phyloP scores from a whole-genome alignment of 352 stramenopile species.

The Halophytophthora polymorphica region DNA sequence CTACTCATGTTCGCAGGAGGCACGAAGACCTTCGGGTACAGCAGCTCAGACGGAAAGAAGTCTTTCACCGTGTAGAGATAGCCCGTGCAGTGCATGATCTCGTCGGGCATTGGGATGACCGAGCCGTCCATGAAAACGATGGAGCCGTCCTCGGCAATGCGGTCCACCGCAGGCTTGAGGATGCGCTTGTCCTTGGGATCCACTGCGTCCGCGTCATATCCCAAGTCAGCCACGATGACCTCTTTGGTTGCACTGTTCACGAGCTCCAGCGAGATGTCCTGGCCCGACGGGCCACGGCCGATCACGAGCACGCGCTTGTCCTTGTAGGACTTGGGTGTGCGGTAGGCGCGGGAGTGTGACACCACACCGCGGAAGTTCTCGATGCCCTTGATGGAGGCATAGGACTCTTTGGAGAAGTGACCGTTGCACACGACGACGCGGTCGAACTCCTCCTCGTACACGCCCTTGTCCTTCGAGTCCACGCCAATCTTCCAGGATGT shows the following conservation, averaged over 20 bases:
- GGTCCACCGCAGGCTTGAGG: conserved; percentile 56
- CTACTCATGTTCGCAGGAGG: conserved; percentile 19
- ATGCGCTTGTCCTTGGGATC: conserved; percentile 32
- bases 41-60: conserved; percentile 39
- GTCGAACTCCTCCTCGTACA: conserved; percentile 69
- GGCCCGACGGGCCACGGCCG: conserved; percentile 60
- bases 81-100: conserved; percentile 79
- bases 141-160: conserved; percentile 42
- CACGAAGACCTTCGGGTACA: conserved; percentile 38
- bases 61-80: conserved; percentile 67
- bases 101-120: conserved; percentile 43
- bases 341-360: conserved; percentile 59
- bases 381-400: conserved; percentile 42
- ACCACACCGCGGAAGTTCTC: conserved; percentile 42
- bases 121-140: conserved; percentile 62
- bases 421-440: conserved; percentile 78
- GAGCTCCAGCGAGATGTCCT: conserved; percentile 81
- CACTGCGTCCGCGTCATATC: conserved; percentile 28
- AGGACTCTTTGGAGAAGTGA: conserved; percentile 64
- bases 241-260: conserved; percentile 30
- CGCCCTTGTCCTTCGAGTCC: conserved; percentile 25
- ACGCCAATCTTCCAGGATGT: conserved; percentile 41
- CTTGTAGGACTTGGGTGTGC: conserved; percentile 39
- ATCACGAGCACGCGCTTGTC: conserved; percentile 66
- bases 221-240: conserved; percentile 58